Percentiles rank a stretch among this genome's conserved stretches.
phyloP scores from a whole-genome alignment of 2,329 filamentous ascomycete genomes.

The Neurospora crassa region DNA sequence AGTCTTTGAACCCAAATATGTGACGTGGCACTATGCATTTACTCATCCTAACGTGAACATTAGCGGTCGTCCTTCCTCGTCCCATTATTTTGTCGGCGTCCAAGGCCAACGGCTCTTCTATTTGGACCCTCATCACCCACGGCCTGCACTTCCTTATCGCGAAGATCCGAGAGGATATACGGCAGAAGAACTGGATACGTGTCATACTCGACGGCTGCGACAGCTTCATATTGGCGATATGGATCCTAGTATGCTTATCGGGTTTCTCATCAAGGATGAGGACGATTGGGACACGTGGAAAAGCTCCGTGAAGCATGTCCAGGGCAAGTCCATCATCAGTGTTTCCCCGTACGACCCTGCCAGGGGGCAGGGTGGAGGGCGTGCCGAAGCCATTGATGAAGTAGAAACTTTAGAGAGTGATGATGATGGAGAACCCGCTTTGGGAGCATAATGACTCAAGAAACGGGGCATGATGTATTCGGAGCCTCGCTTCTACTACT shows the following conservation, averaged over 20 bases:
- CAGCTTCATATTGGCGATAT: constrained; percentile 81
- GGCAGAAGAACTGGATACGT: constrained; percentile 66
- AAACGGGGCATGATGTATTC: background rate
- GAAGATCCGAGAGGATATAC: constrained; percentile 49
- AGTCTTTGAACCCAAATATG: constrained; percentile 18
- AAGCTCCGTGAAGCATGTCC: constrained; percentile 59
- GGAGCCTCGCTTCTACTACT: background rate
- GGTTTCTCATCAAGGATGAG: constrained; percentile 75
- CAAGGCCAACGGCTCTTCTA: constrained; percentile 78
- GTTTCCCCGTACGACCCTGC: constrained; percentile 63
- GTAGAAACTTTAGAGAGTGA: constrained; percentile 82
- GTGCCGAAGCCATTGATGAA: constrained; percentile 72
- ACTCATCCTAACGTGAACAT: constrained; percentile 7
- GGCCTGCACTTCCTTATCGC: constrained; percentile 61
- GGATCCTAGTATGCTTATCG: constrained; percentile 97
- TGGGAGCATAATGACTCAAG: background rate
- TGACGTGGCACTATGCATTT: background rate
- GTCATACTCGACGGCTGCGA: constrained; percentile 78
- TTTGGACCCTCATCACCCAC: constrained; percentile 84
- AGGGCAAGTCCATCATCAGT: constrained; percentile 79
- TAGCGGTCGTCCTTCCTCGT: constrained; percentile 85
- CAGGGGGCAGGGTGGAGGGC: constrained; percentile 43
- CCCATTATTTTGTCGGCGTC: constrained; percentile 53
- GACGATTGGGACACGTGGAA: constrained; percentile 82
- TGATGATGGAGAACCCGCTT: constrained; percentile 29